Evolutionary conservation across 2,329 filamentous ascomycete species (phyloP), one percentile per base, ranked within the genome.

Genomic region (Sporothrix sp.): DNA sequence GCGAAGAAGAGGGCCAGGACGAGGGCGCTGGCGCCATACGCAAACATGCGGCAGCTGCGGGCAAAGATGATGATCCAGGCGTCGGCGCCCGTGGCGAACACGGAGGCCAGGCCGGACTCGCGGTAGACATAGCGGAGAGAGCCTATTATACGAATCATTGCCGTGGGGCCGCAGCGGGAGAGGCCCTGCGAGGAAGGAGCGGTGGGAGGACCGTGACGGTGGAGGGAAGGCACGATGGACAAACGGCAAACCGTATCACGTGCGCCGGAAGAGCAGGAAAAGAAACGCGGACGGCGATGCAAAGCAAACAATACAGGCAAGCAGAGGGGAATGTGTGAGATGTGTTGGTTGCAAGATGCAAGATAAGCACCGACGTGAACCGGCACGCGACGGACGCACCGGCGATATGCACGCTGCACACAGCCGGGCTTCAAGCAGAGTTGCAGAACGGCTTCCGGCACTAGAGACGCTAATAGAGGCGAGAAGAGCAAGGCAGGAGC

Each of bases 1-100:
- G 75, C 71, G 46, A 84, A 74, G 60, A 81, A 82, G 14, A 80
- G 74, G 10, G 77, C 80, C 39, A 84, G 68, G 47, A 82, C 76
- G 39, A 84, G 68, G 0, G 78, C 74, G 18, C 73, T 75, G 50
- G 75, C 74, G 43, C 79, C 79, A 55, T 81, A 82, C n/a, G 79
- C 78, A 57, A 82, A 78, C 65, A 83, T 76, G 49, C 79, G 79
- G 52, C 66, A 70, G 23, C 66, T 66, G 21, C 77, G 66, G 6
- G 69, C 67, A 35, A 75, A 53, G 56, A 81, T 80, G 59, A 79
- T 69, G 37, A 79, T 66, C 59, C 68, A 72, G 45, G 74, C 74
- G 66, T 79, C 71, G 11, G 58, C 63, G 50, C 74, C 74, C 4
- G 72, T 69, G 39, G 56, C 40, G 56, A 69, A 66, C 14, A 78